Conservation (phyloP, 2,329 filamentous ascomycete species). For the Arthroderma uncinatum region DNA sequence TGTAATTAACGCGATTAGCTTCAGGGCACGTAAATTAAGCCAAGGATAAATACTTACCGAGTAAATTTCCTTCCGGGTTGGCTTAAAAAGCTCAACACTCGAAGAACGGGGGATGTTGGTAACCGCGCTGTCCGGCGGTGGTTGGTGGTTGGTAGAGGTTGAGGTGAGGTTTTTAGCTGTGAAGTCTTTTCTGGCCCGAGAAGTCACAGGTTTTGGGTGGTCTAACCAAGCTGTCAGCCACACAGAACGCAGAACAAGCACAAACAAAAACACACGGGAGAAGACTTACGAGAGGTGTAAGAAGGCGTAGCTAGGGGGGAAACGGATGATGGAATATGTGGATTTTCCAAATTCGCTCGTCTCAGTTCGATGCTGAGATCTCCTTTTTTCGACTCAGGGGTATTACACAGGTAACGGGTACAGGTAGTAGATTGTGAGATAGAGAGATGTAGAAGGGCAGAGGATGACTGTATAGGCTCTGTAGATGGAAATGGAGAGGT, state of each 20-base stretch:
- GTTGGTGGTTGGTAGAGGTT: constrained; percentile 16
- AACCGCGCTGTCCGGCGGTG: constrained; percentile 24
- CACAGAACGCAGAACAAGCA: constrained; percentile 4
- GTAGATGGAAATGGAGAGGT: background rate
- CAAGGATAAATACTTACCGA: constrained; percentile 18
- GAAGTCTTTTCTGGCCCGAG: constrained; percentile 7
- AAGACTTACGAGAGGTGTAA: background rate
- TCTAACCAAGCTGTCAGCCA: background rate
- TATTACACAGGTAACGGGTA: background rate
- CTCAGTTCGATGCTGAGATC: background rate
- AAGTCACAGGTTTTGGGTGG: background rate
- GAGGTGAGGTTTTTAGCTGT: constrained; percentile 9
- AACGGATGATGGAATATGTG: constrained; percentile 2
- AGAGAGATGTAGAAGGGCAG: background rate
- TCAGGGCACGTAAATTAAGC: constrained; percentile 9
- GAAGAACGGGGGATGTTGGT: constrained; percentile 19
- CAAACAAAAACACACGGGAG: background rate
- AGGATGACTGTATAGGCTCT: constrained; percentile 5
- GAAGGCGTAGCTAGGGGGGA: background rate
- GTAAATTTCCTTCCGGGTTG: constrained; percentile 17
- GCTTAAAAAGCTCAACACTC: constrained; percentile 17
- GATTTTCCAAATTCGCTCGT: background rate
- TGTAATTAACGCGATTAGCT: constrained; percentile 4
- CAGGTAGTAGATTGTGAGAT: background rate
- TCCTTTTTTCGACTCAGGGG: background rate